Evolutionary conservation across 495 filamentous ascomycete genomes (phyloP), one percentile per base, ranked within the genome.

Genomic region (Neurospora tetraspora): DNA sequence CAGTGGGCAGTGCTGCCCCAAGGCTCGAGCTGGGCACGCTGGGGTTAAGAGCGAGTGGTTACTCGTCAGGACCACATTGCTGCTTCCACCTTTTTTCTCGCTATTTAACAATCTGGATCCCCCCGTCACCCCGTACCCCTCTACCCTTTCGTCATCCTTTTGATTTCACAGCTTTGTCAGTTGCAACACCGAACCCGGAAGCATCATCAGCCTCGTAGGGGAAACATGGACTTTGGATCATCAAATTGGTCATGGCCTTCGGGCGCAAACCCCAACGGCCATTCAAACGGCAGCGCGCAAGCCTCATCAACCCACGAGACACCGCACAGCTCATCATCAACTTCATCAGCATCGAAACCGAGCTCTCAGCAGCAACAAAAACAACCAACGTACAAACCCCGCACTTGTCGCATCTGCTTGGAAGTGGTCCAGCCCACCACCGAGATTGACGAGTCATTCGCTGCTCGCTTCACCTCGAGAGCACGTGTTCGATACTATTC

Each of bases 361-460:
- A 37, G 39, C 20, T 34, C 37, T 5, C 71, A 39, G n/a, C n/a
- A 65, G n/a, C 78, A 74, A 70, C 74, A 73, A 39, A 77, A 71
- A 70, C 76, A 81, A 74, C 85, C 82, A 73, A 85, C 87, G 75
- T 94, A 91, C 78, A 84, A 86, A 36, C 86, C 91, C 34, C 89
- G 94, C 61, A 91, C 88, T 71, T 99, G 96, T 80, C 93, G 96
- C 70, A 99, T 99, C 74, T 99, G 96, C 78, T 85, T 97, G 68
- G 96, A 98, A 74, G 90, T 86, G 2, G 93, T 97, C 36, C 82
- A 89, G 40, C 93, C 94, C 3, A 95, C 93, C 12, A 91, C 90
- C 75, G 86, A 93, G 59, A 83, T 90, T 69, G 86, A 88, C 31
- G 81, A 86, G 3, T 88, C 90, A 23, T 83, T 86, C 73, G 76